Base-by-base conservation (phyloP, 2,329 filamentous ascomycete genomes). In the Fusarium praegraminearum region DNA sequence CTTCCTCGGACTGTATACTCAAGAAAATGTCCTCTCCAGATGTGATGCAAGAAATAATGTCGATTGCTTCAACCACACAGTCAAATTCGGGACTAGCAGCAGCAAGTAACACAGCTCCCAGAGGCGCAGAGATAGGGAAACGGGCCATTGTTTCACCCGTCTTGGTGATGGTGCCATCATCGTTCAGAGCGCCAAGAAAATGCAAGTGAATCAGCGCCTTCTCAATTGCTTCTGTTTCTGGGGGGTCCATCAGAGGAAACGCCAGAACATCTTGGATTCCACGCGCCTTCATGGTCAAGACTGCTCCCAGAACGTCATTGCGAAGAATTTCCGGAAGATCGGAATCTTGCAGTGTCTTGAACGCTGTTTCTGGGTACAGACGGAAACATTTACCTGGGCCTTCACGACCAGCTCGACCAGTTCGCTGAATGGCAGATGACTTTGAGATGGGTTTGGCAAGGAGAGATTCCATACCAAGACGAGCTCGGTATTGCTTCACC, bases 391-490 rank as follows among this genome's bases (percentile, higher is more conserved):
- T 93, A 2, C 96, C 96, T 0, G 94, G 88, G 0, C 90, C 93
- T 81, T 99, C 96, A 85, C 96, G 91, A 43, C 96, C 96, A 11
- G 96, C 96, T 82, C 96, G 92, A 78, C 96, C 96, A 54, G 93
- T 90, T 60, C 96, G 87, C 78, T 99, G 96, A 49, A 97, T 92
- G 0, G 96, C 95, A 1, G 96, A 97, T 0, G 95, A 97, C 75
- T 93, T 93, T 0, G 94, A 98, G 33, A 99, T 96, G 0, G 94
- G 90, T 69, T 97, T 97, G 4, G 93, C 90, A 1, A 98, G 85
- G 2, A 99, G 86, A 0, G 95, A 97, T 73, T 98, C 95, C 76
- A 99, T 90, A 7, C 94, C 94, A 0, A 98, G 85, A 1, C 90
- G 87, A 18, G 91, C 88, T 16, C 94, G 91, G 77, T 94, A 99